phyloP scores from a whole-genome alignment of 2,329 filamentous ascomycete genomes.

The Neofusicoccum umdonicola region DNA sequence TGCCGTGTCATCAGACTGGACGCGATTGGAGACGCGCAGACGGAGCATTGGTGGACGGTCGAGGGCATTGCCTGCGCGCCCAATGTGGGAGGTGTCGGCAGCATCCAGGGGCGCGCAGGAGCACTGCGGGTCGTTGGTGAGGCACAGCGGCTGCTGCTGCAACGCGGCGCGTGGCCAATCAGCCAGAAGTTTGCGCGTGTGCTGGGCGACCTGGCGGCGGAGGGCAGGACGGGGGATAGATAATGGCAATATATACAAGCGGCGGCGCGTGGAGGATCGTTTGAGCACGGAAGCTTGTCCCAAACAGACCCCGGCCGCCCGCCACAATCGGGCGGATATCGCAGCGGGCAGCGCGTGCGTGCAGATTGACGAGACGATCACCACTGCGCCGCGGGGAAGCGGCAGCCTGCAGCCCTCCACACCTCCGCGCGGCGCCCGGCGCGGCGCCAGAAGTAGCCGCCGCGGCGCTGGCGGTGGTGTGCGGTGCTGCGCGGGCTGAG shows the following conservation, averaged over 20 bases:
- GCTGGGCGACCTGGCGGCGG: not conserved
- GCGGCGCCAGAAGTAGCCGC: not conserved
- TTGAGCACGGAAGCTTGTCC: not conserved
- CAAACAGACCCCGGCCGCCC: not conserved
- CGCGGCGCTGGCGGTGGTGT: not conserved
- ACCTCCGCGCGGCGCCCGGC: not conserved
- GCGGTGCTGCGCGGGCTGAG: not conserved
- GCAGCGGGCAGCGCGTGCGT: too few relatives aligned
- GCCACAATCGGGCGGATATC: not conserved
- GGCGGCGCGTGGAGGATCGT: not conserved
- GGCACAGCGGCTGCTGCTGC: not conserved
- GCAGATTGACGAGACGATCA: slow-evolving; percentile 12
- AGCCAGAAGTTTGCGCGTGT: not conserved
- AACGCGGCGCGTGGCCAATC: not conserved
- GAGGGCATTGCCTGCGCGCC: not conserved
- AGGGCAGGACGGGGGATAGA: not conserved
- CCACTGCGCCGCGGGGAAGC: not conserved
- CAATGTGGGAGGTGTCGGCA: not conserved
- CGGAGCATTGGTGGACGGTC: not conserved
- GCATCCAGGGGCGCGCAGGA: not conserved
- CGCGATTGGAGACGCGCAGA: not conserved
- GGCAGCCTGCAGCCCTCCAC: not conserved
- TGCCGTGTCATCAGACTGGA: not conserved
- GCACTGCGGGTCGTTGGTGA: not conserved
- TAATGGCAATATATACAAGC: not conserved